Percentiles rank a stretch among this genome's conserved stretches.
These are phyloP conservation scores for Tuber melanosporum DNA, from an alignment of 495 filamentous ascomycete species.

Conservation along the genomic window DNA sequence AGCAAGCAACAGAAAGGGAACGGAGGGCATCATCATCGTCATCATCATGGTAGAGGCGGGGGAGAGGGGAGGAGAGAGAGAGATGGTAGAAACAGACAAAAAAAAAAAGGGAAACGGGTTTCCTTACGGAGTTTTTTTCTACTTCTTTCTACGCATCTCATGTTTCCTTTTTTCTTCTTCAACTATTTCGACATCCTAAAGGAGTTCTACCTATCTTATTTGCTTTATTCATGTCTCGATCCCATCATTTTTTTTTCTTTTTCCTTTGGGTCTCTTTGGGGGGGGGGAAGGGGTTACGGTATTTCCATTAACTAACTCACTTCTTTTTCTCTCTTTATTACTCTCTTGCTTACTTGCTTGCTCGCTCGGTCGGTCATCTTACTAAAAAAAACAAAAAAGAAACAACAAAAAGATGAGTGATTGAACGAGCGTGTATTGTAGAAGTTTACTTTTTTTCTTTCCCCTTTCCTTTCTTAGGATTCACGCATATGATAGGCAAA, in stretches of 20 bases:
- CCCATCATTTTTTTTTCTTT: background rate
- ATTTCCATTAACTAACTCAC: background rate
- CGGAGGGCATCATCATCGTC: background rate
- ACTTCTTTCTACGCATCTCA: background rate
- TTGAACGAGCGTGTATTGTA: background rate
- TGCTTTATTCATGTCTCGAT: background rate
- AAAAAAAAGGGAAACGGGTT: background rate
- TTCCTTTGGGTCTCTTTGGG: background rate
- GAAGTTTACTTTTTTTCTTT: background rate
- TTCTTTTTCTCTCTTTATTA: background rate
- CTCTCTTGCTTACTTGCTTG: background rate
- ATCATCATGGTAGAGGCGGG: no score
- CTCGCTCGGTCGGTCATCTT: background rate
- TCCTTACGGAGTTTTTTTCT: background rate
- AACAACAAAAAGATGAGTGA: background rate
- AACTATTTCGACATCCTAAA: background rate
- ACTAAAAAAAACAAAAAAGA: background rate
- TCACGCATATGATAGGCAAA: background rate
- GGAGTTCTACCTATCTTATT: background rate
- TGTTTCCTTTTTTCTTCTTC: background rate
- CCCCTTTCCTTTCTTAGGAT: background rate
- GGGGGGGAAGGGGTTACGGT: background rate
- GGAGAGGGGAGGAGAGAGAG: background rate
- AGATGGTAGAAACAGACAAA: background rate
- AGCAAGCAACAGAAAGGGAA: background rate